Base-by-base conservation (phyloP, 208 protist genomes). In the Acanthamoeba castellanii region DNA sequence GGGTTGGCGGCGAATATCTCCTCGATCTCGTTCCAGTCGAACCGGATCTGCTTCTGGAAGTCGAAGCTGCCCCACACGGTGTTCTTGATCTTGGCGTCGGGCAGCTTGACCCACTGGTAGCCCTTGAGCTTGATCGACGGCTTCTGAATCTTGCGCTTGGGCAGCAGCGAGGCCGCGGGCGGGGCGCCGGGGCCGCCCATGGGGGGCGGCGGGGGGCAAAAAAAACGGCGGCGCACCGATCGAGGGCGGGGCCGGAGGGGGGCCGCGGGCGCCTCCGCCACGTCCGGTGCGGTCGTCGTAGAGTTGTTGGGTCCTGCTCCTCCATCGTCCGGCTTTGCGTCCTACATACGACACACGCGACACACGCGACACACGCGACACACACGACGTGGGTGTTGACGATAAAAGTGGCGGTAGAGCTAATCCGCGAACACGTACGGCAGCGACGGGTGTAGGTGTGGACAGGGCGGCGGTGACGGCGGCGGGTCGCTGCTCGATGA, bases 101-200 rank as follows among this genome's bases (percentile, higher is more conserved):
- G 66, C 66, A 74, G 27, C 66, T 74, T 74, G 66, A 74, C 66
- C 66, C 66, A 74, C 66, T 74, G 66, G 66, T 74, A 74, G 66
- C 66, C 66, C 66, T 74, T 74, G 66, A 74, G 66, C 30, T 74
- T 74, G 66, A 74, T 32, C n/a, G 66, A 37, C 66, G 66, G 66
- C 66, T 74, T 74, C 66, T 74, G 66, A 14, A 34, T 74, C 66
- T 74, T 74, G 27, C 66, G 66, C 30, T 74, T 74, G 66, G 66
- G 66, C 66, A 74, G 66, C 30, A 34, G 30, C 66, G 66, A 74
- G n/a, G n/a, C 27, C 27, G 5, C 22, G 66, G 66, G 9, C 66
- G 66, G 13, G 4, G 13, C n/a, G 66, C 42, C 42, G 42, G 42
- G 42, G 7, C 66, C 66, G 16, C 66, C 66, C 66, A 74, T 74